Evolutionary conservation across 352 stramenopile genomes (phyloP).

Genomic region (Phytophthora capsici): DNA sequence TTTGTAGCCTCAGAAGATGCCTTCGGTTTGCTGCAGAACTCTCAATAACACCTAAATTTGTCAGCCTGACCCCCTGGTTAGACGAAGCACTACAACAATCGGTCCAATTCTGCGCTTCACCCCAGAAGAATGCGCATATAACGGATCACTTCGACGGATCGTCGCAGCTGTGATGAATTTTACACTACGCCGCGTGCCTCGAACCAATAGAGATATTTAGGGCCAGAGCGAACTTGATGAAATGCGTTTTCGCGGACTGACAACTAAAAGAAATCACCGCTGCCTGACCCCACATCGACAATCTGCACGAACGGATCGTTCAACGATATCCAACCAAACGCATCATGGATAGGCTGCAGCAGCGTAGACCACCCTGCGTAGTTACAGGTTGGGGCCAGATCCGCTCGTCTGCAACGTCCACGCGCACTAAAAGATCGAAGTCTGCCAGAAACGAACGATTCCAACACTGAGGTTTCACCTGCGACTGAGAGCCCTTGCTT

Average conservation of each 20-base stretch:
- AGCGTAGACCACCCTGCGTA: too few species aligned
- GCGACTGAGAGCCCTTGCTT: not conserved
- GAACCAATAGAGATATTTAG: slow-evolving; percentile 11
- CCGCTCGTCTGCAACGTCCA: slow-evolving; percentile 10
- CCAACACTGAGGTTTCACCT: slow-evolving; percentile 2
- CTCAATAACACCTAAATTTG: too few species aligned
- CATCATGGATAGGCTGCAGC: not conserved
- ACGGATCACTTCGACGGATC: too few species aligned
- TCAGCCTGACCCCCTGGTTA: too few species aligned
- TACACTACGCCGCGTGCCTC: slow-evolving; percentile 3
- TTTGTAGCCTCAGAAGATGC: too few species aligned
- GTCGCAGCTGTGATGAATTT: too few species aligned
- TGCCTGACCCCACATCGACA: not conserved
- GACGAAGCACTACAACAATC: too few species aligned
- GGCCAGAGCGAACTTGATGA: slow-evolving; percentile 5
- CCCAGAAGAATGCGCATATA: too few species aligned
- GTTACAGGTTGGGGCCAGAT: slow-evolving; percentile 4
- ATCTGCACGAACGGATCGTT: slow-evolving; percentile 2
- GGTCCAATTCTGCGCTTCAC: too few species aligned
- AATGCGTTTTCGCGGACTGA: not conserved
- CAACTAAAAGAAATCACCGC: not conserved
- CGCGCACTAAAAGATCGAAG: slow-evolving; percentile 1
- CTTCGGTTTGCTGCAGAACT: too few species aligned
- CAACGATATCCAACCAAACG: slow-evolving; percentile 2
- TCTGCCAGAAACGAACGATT: not conserved